A percentile compares a stretch with the other conserved stretches of the same genome.
Conservation (phyloP, 2,329 filamentous ascomycete species). For the Davidsoniella eucalypti region DNA sequence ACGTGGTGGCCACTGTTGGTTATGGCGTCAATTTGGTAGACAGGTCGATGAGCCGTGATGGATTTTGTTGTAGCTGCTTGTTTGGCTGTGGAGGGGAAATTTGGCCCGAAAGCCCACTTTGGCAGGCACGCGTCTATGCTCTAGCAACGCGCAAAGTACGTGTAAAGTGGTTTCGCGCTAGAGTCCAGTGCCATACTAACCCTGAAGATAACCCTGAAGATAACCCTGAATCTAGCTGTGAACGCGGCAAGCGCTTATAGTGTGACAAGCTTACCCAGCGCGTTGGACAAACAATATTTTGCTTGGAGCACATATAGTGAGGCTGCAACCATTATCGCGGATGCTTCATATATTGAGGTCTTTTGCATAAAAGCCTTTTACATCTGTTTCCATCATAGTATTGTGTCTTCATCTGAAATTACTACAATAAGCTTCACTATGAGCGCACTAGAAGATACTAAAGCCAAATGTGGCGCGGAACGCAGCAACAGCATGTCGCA, state of each 20-base stretch:
- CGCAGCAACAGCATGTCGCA: constrained; percentile 45
- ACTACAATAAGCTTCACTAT: not conserved
- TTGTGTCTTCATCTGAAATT: not conserved
- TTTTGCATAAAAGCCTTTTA: too few relatives aligned
- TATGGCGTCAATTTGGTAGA: too few relatives aligned
- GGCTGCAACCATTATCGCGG: too few relatives aligned
- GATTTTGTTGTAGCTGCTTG: not conserved
- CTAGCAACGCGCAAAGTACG: constrained; percentile 15
- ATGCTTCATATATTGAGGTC: too few relatives aligned
- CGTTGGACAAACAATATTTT: too few relatives aligned
- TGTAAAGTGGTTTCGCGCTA: constrained; percentile 21
- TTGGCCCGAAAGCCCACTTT: constrained; percentile 3
- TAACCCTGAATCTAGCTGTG: too few relatives aligned
- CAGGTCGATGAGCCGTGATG: not conserved
- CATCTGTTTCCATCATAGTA: not conserved
- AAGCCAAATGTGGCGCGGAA: constrained; percentile 14
- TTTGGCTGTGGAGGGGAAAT: constrained; percentile 8
- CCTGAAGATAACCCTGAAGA: too few relatives aligned
- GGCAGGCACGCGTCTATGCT: constrained; percentile 6
- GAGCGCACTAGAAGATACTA: constrained; percentile 2
- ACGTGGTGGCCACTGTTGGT: too few relatives aligned
- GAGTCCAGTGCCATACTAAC: too few relatives aligned
- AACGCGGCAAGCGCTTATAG: too few relatives aligned
- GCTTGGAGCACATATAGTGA: too few relatives aligned
- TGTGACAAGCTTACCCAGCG: too few relatives aligned